Evolutionary conservation across 176 grass and related monocot species (phyloP).

Genomic region (Oryza glaberrima): DNA sequence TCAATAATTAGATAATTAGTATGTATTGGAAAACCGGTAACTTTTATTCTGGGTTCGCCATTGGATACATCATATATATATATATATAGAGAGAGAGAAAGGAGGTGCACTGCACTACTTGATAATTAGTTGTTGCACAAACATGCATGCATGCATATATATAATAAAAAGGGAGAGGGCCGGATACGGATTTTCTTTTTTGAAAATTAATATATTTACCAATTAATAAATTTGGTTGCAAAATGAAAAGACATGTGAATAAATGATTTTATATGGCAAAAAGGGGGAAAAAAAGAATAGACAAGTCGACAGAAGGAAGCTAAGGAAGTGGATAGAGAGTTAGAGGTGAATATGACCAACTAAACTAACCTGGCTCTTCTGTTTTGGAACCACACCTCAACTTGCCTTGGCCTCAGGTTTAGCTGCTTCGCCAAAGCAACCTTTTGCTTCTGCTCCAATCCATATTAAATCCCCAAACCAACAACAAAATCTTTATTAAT

Average conservation of each 20-base stretch:
- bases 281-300: neutral
- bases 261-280: neutral
- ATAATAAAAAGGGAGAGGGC: neutral
- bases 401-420: constrained; percentile 82
- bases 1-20: too few species aligned
- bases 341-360: constrained; percentile 44
- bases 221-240: neutral
- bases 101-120: too few species aligned
- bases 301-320: neutral
- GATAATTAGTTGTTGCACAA: neutral
- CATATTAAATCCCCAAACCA: neutral
- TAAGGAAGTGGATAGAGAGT: constrained; percentile 28
- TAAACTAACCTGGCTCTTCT: constrained; percentile 81
- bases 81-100: neutral
- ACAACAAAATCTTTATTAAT: neutral
- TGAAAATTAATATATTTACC: too few species aligned
- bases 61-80: too few species aligned
- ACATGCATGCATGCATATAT: neutral
- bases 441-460: constrained; percentile 76
- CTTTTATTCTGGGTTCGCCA: too few species aligned
- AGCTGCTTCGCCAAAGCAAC: constrained; percentile 69
- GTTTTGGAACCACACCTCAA: constrained; percentile 99
- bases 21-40: too few species aligned
- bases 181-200: too few species aligned
- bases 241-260: neutral